Evolutionary conservation across 768 basidiomycete species (phyloP).

Genomic region (Gelatoporia subvermispora): DNA sequence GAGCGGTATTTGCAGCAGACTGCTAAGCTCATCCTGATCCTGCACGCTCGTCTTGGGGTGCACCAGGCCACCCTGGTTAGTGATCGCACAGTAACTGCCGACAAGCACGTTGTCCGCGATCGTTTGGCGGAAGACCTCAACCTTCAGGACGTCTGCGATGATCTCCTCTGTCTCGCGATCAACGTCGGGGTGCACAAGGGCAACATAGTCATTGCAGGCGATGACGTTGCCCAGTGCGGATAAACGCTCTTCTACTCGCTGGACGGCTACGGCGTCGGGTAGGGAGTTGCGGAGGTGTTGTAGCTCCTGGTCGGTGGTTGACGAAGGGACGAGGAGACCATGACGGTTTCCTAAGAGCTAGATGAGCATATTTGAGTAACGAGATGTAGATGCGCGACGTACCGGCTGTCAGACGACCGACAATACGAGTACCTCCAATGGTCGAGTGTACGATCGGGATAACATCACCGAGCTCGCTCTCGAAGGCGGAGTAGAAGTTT

Average conservation of each 20-base stretch:
- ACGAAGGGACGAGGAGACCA: constrained; percentile 91
- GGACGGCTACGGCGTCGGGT: constrained; percentile 89
- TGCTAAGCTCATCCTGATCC: constrained; percentile 96
- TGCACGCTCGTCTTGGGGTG: constrained; percentile 97
- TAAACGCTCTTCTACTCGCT: constrained; percentile 94
- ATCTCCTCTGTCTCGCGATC: constrained; percentile 99
- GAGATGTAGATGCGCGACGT: constrained; percentile 8
- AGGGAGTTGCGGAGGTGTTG: constrained; percentile 96
- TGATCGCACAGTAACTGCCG: constrained; percentile 91
- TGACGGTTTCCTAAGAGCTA: constrained; percentile 79
- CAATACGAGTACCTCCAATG: constrained; percentile 90
- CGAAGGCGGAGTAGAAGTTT: constrained; percentile 98
- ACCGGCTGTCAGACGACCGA: constrained; percentile 93
- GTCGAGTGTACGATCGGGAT: constrained; percentile 95
- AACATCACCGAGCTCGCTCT: constrained; percentile 88
- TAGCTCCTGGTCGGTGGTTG: constrained; percentile 96
- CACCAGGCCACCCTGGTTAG: constrained; percentile 95
- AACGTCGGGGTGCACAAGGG: constrained; percentile 95
- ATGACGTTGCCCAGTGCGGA: constrained; percentile 98
- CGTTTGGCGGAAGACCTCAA: constrained; percentile 98
- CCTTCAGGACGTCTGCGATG: constrained; percentile 98
- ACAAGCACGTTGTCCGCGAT: constrained; percentile 96
- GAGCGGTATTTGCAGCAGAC: constrained; percentile 87
- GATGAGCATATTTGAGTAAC: background rate
- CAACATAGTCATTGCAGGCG: constrained; percentile 98